Base-by-base conservation (phyloP, 2,329 filamentous ascomycete species). In the Sporothrix euskadiensis region DNA sequence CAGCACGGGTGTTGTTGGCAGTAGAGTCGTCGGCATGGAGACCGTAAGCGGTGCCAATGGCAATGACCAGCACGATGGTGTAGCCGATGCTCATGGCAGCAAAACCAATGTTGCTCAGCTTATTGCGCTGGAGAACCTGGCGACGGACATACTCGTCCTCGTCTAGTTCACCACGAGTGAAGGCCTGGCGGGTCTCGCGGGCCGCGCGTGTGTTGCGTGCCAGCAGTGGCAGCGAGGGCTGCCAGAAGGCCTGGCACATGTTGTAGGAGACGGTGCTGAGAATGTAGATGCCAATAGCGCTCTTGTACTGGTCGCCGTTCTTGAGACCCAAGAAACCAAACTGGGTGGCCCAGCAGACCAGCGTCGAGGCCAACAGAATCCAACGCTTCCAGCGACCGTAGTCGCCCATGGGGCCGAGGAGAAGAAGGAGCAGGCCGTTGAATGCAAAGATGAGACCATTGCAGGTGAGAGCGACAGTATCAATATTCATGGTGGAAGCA, bases 331-430 rank as follows among this genome's bases (percentile, higher is more conserved):
- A 32, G 4, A 63, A 63, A 2, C 32, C 57, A 41, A 63, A 63
- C 19, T 63, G 57, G 3, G 35, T 63, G 19, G 57, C 57, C 57
- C 57, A 63, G 19, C 57, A 63, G 19, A 63, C 32, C 1, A 63
- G 32, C 2, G 57, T 63, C 14, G 32, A 39, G 19, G 16, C 32
- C 57, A 63, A 14, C 57, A 63, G 9, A 16, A 63, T 63, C 57
- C 57, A 63, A 19, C 57, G 57, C 32, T 63, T 63, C 57, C 57
- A 63, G 19, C 57, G 57, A 32, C 57, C 57, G n/a, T 63, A 63
- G 57, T 63, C 57, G 32, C 57, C 57, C 57, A 63, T 63, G 4
- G 57, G 57, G 2, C 57, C 57, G 16, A 63, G 57, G 14, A 63
- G 35, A 5, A 63, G 32, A 6, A 63, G 16, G 16, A 63, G 30